Evolutionary conservation across 1,284 basidiomycete species (phyloP), one percentile per base, ranked within the genome.

Genomic region (Pascua guehoae): DNA sequence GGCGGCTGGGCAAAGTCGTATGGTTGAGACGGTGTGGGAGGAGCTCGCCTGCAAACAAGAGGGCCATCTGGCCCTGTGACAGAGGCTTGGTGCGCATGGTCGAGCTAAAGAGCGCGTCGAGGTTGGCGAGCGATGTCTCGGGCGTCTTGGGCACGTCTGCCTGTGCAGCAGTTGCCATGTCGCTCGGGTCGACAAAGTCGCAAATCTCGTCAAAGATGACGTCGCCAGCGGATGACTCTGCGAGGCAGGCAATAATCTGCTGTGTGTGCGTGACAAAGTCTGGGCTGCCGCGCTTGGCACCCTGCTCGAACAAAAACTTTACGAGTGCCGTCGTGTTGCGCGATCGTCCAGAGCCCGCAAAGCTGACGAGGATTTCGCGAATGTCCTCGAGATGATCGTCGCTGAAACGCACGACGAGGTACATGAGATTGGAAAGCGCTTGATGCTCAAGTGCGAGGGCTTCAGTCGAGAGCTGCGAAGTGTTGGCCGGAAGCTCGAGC

Each of bases 291-390:
- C 92, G 86, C 74, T 88, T 89, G 54, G 88, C 86, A 0, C 89
- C 88, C 67, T 96, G 90, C 63, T 93, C 89, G 46, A 96, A 81
- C 4, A 96, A 78, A 75, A 93, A 96, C 47, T 87, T 85, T 53
- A 90, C 81, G 17, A 92, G 82, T 0, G 89, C 88, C 60, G 87
- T 87, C 0, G 88, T 88, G 65, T 93, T 93, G 17, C 64, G 57
- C 14, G 67, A 60, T 1, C 67, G 60, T 4, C 56, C 64, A 2
- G 67, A 60, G 9, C 66, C 66, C 8, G 70, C 71, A 66, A 87
- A 82, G 14, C 87, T 84, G 4, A 84, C 78, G 87, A 93, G 93
- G 16, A 95, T 82, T 1, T 85, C 83, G n/a, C 87, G 82, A 40
- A 96, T 82, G 69, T 93, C 91, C 64, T 91, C 88, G 1, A 89